A percentile compares a stretch with the other conserved stretches of the same genome.
Conservation (phyloP, 2,329 filamentous ascomycete genomes). For the Trichophyton benhamiae region DNA sequence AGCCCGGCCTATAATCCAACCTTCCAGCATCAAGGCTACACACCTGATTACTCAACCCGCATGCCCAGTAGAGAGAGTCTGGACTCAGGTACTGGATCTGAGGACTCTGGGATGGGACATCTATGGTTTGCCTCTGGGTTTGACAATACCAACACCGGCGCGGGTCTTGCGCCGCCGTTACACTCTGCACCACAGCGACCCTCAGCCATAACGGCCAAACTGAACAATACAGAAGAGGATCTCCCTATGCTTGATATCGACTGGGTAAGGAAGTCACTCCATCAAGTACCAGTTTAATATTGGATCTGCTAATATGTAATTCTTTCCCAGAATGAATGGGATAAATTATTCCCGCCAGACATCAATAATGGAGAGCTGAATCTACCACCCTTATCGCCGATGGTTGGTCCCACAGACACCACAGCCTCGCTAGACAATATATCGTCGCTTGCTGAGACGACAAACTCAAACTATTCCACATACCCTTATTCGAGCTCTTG, state of each 20-base stretch:
- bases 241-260: conserved; percentile 45
- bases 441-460: neutral
- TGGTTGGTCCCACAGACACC: neutral
- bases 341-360: conserved; percentile 26
- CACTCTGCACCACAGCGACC: conserved; percentile 5
- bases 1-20: neutral
- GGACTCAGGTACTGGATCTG: conserved; percentile 10
- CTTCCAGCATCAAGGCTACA: conserved; percentile 1
- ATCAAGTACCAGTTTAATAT: neutral
- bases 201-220: neutral
- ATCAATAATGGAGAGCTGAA: conserved; percentile 44
- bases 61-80: conserved; percentile 8
- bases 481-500: neutral
- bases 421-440: neutral
- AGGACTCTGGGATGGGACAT: conserved; percentile 10
- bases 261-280: conserved; percentile 43
- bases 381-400: conserved; percentile 28
- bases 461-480: neutral
- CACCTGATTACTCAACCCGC: neutral
- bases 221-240: conserved; percentile 13
- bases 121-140: conserved; percentile 14
- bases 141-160: conserved; percentile 6
- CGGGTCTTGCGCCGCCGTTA: conserved; percentile 12
- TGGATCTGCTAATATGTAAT: neutral
- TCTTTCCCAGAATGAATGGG: conserved; percentile 22